Evolutionary conservation across 495 filamentous ascomycete genomes (phyloP), one percentile per base, ranked within the genome.

Genomic region (Peziza echinospora): DNA sequence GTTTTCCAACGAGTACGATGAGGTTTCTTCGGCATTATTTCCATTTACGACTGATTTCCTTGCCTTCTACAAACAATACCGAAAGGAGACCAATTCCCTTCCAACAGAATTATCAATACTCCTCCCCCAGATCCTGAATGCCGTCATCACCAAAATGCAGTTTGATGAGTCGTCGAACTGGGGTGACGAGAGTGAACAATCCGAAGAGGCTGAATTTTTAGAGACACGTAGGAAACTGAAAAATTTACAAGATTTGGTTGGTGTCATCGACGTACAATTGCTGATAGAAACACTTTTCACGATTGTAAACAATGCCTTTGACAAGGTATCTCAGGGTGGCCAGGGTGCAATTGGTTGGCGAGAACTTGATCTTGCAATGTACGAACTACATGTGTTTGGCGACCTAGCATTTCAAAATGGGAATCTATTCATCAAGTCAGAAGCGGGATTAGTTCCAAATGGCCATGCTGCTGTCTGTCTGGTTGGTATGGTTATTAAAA

Each of bases 191-290:
- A 86, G 92, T 49, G 83, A 89, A 47, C 78, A 85, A 61, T 92
- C 84, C 1, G 89, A 99, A 59, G 91, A 96, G 59, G 91, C 89
- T n/a, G 89, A 99, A 58, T 96, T 96, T 57, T 81, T 91, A 53
- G 87, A 94, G 45, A 73, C 96, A 34, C 73, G 91, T 44, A 93
- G 91, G 58, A 69, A 78, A 49, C 66, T 99, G 41, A 82, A 87
- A 55, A 74, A 82, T 21, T 66, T 96, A 21, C 89, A 99, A 62
- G 89, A 94, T 63, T 80, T 76, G 24, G 73, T 94, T 21, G 84
- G 89, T 7, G 74, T 73, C 10, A 80, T 91, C 21, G 80, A 96
- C 53, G 78, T 93, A 62, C 64, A 64, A 13, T 70, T 96, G 26
- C 94, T 86, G 57, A 76, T 92, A 34, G 76, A 85, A 13, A 78